A percentile compares a stretch with the other conserved stretches of the same genome.
Evolutionary conservation across 306 rosid genomes (phyloP).

Genomic region (apple (Malus domestica)): DNA sequence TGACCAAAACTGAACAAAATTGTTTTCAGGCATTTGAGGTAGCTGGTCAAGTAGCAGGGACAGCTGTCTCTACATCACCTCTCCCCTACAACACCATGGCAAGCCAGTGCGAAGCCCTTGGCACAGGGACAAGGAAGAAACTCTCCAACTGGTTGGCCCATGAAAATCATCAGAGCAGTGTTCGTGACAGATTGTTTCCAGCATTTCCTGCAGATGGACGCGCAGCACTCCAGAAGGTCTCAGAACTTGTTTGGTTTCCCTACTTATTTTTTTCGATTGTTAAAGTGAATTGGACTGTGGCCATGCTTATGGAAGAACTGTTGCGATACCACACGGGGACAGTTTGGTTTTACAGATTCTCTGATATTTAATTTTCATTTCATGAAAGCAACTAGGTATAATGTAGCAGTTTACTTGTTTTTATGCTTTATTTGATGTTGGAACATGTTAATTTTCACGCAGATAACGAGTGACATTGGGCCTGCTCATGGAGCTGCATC

Average conservation of each 20-base stretch:
- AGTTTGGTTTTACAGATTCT: background rate
- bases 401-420: background rate
- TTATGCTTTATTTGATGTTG: background rate
- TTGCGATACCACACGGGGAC: background rate
- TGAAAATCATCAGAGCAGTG: conserved; percentile 46
- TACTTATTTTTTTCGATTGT: background rate
- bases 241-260: background rate
- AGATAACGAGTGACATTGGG: conserved; percentile 38
- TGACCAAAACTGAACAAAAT: background rate
- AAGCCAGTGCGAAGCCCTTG: conserved; percentile 91
- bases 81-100: conserved; percentile 92
- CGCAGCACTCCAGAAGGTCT: conserved; percentile 52
- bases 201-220: conserved; percentile 28
- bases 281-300: background rate
- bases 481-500: conserved; percentile 23
- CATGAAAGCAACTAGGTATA: background rate
- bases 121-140: conserved; percentile 79
- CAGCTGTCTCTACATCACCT: conserved; percentile 68
- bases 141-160: conserved; percentile 85
- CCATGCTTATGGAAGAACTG: background rate
- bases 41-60: conserved; percentile 91
- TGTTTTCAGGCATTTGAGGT: conserved; percentile 76
- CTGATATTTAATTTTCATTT: background rate
- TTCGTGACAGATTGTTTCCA: conserved; percentile 27
- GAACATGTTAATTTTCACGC: background rate